Conservation (phyloP, 257 asterid genomes). For the Paulownia fortunei region DNA sequence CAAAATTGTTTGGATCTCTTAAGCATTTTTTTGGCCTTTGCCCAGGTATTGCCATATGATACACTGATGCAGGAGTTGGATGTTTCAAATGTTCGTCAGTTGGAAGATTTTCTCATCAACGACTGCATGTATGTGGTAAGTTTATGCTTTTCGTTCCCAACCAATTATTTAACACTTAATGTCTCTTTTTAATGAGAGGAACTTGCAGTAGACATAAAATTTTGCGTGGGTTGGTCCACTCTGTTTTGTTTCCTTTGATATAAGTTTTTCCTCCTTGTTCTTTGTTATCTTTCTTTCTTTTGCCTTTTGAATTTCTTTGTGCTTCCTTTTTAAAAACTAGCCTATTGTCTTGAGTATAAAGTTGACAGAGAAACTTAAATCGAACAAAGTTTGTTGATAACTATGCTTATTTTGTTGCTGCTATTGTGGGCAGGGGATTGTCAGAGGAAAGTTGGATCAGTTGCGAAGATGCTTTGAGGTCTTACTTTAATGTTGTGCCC, state of each 20-base stretch:
- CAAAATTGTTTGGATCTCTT: background rate
- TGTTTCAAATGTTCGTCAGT: conserved; percentile 85
- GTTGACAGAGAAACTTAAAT: background rate
- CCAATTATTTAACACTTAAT: conserved; percentile 13
- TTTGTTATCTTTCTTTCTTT: background rate
- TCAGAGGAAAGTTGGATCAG: conserved; percentile 98
- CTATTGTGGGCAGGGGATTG: conserved; percentile 72
- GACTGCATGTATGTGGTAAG: conserved; percentile 97
- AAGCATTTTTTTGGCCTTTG: conserved; percentile 28
- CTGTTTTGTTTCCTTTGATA: conserved; percentile 4
- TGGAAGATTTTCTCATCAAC: conserved; percentile 91
- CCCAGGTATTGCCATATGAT: conserved; percentile 79
- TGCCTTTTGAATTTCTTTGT: conserved; percentile 4
- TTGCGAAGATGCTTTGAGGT: conserved; percentile 97
- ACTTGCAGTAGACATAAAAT: background rate
- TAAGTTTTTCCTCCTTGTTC: background rate
- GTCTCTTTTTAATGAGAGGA: background rate
- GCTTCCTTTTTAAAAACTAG: background rate
- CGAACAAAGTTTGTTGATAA: background rate
- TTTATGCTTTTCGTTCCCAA: conserved; percentile 20
- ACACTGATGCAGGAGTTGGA: conserved; percentile 84
- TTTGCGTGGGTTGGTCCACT: background rate
- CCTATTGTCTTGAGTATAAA: conserved; percentile 3
- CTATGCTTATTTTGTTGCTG: conserved; percentile 26
- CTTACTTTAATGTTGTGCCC: conserved; percentile 33